Percentiles rank a stretch among this genome's conserved stretches.
phyloP scores from a whole-genome alignment of 2,329 filamentous ascomycete species.

The Drechslerella stenobrocha region DNA sequence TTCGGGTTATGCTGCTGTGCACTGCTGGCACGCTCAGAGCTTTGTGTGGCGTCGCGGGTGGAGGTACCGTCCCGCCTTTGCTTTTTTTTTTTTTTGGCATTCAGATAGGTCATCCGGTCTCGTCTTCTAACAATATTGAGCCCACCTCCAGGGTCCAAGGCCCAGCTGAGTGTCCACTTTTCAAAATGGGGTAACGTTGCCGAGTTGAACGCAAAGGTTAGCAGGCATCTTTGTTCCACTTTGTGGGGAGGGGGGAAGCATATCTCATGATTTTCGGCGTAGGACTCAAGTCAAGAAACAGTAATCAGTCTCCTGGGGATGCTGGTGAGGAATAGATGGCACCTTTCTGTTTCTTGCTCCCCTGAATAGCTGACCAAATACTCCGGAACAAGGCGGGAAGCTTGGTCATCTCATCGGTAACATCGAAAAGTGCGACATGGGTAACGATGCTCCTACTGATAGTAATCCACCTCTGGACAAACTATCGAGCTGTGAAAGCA shows the following conservation, averaged over 20 bases:
- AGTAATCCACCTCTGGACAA: constrained; percentile 75
- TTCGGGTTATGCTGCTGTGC: constrained; percentile 64
- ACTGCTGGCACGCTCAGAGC: constrained; percentile 66
- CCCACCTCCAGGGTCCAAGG: constrained; percentile 69
- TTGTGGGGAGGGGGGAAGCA: too few relatives aligned
- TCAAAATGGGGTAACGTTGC: constrained; percentile 82
- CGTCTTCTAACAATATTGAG: constrained; percentile 7
- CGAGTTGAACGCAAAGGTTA: constrained; percentile 73
- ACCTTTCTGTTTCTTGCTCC: constrained; percentile 10
- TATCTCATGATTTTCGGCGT: constrained; percentile 32
- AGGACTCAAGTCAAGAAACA: constrained; percentile 95
- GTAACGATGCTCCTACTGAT: constrained; percentile 71
- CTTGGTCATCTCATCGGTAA: constrained; percentile 74
- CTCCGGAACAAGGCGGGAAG: constrained; percentile 65
- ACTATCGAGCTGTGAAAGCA: constrained; percentile 80
- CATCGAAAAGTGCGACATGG: constrained; percentile 73
- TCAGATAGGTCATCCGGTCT: constrained; percentile 38
- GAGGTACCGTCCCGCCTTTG: constrained; percentile 54
- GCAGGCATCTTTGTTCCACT: constrained; percentile 54
- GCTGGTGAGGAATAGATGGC: constrained; percentile 61
- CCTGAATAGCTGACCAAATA: constrained; percentile 28
- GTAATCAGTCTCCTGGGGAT: constrained; percentile 87
- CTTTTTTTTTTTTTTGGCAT: constrained; percentile 15
- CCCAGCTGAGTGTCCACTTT: constrained; percentile 88
- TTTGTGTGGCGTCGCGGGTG: constrained; percentile 86